A percentile compares a stretch with the other conserved stretches of the same genome.
phyloP scores from a whole-genome alignment of 2,329 filamentous ascomycete genomes.

The Didymella exigua region DNA sequence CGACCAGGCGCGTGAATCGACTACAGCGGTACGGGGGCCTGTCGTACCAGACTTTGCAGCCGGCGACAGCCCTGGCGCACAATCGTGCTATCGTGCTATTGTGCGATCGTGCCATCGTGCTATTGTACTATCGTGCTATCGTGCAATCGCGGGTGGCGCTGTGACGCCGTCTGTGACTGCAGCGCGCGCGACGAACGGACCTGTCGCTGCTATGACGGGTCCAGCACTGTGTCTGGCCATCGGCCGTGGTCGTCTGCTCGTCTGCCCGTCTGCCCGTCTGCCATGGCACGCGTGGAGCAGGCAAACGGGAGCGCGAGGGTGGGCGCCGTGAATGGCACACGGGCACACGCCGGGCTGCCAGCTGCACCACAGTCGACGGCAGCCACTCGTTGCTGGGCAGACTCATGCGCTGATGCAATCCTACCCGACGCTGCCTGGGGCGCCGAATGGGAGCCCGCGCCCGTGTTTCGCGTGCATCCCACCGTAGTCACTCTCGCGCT shows the following conservation, averaged over 20 bases:
- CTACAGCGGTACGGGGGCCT: constrained; percentile 33
- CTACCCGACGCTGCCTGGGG: constrained; percentile 44
- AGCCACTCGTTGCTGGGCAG: constrained; percentile 12
- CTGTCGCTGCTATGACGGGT: not conserved
- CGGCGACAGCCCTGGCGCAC: not conserved
- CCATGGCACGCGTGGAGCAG: constrained; percentile 5
- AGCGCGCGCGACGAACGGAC: constrained; percentile 13
- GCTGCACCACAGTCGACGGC: constrained; percentile 9
- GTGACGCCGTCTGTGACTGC: not conserved
- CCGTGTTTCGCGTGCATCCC: constrained; percentile 19
- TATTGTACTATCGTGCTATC: too few relatives aligned
- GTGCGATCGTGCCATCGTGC: too few relatives aligned
- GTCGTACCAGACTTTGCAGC: constrained; percentile 29
- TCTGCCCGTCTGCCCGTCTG: not conserved
- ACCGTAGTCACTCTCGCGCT: constrained; percentile 8
- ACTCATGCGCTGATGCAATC: constrained; percentile 33
- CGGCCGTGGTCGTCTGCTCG: too few relatives aligned
- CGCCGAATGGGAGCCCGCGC: constrained; percentile 34
- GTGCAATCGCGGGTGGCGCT: constrained; percentile 1
- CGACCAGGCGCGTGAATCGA: constrained; percentile 29
- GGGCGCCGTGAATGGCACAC: constrained; percentile 5
- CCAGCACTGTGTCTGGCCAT: not conserved
- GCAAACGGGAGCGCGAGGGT: constrained; percentile 19
- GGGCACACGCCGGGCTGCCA: constrained; percentile 3
- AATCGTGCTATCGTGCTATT: too few relatives aligned